Evolutionary conservation across 1,139 yeast species (phyloP), one percentile per base, ranked within the genome.

Genomic region (Candida pseudoviswanathii): DNA sequence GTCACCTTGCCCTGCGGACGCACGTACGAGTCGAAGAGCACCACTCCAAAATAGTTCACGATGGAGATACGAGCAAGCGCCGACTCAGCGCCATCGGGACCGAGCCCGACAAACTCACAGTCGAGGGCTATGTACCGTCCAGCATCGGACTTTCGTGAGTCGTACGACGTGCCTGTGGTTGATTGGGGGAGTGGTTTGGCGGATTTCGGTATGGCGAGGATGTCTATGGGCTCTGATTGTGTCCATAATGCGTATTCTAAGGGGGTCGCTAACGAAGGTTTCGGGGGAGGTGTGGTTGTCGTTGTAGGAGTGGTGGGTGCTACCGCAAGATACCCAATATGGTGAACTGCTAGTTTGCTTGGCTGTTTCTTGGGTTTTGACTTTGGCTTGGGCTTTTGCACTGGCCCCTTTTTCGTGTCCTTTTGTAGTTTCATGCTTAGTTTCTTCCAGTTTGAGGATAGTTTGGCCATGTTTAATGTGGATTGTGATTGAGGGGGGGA

Each of bases 41-140:
- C 77, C 56, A 80, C 79, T 0, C 98, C 97, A 62, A 81, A 86
- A 62, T 77, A 89, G 64, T 92, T 90, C 3, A 92, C 97, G 9
- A 92, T 71, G 0, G 97, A 89, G 0, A 91, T 92, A 57, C 98
- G 77, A 0, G 97, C 97, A 30, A 92, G 73, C 1, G 85, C 92
- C 4, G 92, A 85, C 42, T 77, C 80, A 33, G 62, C 59, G 5
- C 95, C 96, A 22, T 82, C 84, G 1, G 79, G 81, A 0, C 97
- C 97, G 0, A 87, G 85, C 4, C 97, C 97, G 1, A 92, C 97
- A 73, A 92, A 91, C 61, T 92, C 98, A 73, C 97, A 91, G 68
- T 92, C 98, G 51, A 92, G 80, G 0, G 97, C 91, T 5, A 92
- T 58, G 57, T 80, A 90, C 58, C 80, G 86, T 0, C 97, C 97